A percentile compares a stretch with the other conserved stretches of the same genome.
phyloP scores from a whole-genome alignment of 306 rosid species.

The Acacia crassicarpa region DNA sequence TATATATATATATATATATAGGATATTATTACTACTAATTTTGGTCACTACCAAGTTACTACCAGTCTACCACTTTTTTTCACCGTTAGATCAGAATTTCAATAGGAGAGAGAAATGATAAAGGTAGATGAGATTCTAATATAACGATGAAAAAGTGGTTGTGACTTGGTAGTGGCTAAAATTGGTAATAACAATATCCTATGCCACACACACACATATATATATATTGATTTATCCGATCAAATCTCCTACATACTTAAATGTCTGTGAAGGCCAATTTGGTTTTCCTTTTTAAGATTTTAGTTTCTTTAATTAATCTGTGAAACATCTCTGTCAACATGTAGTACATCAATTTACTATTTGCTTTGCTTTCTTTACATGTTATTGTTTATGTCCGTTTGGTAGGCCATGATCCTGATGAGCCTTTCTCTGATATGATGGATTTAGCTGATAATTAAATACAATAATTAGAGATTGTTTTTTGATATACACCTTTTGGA shows the following conservation, averaged over 20 bases:
- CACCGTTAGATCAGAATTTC: no score
- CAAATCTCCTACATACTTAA: background rate
- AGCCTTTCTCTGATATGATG: background rate
- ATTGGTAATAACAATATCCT: no score
- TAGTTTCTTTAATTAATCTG: background rate
- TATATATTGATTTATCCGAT: background rate
- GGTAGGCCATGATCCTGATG: constrained; percentile 1
- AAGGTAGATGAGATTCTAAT: no score
- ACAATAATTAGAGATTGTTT: constrained; percentile 1
- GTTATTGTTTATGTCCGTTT: background rate
- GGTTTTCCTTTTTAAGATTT: background rate
- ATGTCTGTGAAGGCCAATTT: constrained; percentile 5
- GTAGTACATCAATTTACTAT: background rate
- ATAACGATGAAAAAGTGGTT: no score
- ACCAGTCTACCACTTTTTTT: no score
- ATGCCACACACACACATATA: no score
- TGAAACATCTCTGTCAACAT: constrained; percentile 31
- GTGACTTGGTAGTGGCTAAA: no score
- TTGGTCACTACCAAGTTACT: no score
- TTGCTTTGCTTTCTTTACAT: background rate
- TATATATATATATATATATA: no score
- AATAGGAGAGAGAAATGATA: no score
- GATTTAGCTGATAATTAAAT: background rate
- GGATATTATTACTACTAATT: no score
- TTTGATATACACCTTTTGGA: background rate